phyloP scores from a whole-genome alignment of 2,329 filamentous ascomycete genomes.

The Pleoardoris graminearum region DNA sequence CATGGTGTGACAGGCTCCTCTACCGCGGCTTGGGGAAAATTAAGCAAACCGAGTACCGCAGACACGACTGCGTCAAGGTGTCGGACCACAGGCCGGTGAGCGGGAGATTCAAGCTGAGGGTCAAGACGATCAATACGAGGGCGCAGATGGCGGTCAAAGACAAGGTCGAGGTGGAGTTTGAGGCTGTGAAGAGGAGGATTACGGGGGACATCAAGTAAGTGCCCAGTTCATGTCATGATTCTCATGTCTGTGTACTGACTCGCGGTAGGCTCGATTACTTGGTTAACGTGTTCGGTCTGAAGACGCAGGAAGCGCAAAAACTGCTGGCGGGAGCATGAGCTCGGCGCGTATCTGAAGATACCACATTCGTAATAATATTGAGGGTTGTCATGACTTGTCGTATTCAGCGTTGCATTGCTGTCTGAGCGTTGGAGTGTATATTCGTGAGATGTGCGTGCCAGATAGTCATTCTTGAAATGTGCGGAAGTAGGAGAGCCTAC shows the following conservation, averaged over 20 bases:
- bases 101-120: constrained; percentile 76
- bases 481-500: neutral
- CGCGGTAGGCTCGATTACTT: constrained; percentile 63
- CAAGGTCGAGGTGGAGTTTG: constrained; percentile 73
- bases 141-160: constrained; percentile 70
- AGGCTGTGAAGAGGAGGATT: constrained; percentile 69
- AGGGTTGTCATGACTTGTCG: no score
- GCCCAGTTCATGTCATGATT: neutral
- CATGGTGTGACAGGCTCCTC: constrained; percentile 95
- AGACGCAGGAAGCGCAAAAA: constrained; percentile 56
- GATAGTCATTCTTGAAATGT: no score
- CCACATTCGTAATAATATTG: constrained; percentile 7
- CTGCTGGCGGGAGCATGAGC: constrained; percentile 38
- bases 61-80: constrained; percentile 80
- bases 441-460: neutral
- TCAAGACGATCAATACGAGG: constrained; percentile 78
- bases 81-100: constrained; percentile 94
- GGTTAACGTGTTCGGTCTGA: constrained; percentile 63
- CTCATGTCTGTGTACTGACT: neutral
- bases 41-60: constrained; percentile 81
- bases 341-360: neutral
- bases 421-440: neutral
- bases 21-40: constrained; percentile 80
- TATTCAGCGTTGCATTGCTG: neutral
- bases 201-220: constrained; percentile 77